phyloP scores from a whole-genome alignment of 2,329 filamentous ascomycete genomes.

The Stagonosporopsis tanaceti region DNA sequence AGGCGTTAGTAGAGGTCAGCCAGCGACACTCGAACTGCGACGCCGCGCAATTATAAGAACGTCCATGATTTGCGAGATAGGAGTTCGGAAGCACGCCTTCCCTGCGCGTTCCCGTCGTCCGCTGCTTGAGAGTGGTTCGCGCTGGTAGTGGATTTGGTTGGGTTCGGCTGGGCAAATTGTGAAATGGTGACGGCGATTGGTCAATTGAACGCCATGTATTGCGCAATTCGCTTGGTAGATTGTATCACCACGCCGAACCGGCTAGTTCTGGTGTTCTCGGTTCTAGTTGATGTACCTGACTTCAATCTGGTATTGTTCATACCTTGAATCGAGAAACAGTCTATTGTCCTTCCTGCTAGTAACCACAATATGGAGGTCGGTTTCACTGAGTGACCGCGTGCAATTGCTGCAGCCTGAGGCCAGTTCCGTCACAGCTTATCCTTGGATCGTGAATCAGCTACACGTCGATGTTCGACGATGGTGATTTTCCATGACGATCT shows the following conservation, averaged over 20 bases:
- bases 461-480: no score
- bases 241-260: slow-evolving; percentile 4
- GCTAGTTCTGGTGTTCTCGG: background rate
- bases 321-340: no score
- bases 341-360: no score
- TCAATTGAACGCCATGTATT: slow-evolving; percentile 9
- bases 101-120: slow-evolving; percentile 9
- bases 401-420: no score
- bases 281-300: background rate
- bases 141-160: slow-evolving; percentile 6
- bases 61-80: slow-evolving; percentile 7
- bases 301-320: background rate
- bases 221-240: slow-evolving; percentile 18
- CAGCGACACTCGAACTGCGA: background rate
- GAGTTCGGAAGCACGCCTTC: slow-evolving; percentile 2
- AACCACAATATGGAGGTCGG: no score
- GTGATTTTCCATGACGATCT: no score
- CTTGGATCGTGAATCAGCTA: no score
- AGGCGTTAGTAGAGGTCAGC: background rate
- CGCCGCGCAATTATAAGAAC: slow-evolving; percentile 8
- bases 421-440: no score
- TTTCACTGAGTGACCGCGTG: no score
- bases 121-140: slow-evolving; percentile 16
- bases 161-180: slow-evolving; percentile 9
- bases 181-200: slow-evolving; percentile 9